phyloP scores from a whole-genome alignment of 306 rosid genomes.

The Castanea sativa region DNA sequence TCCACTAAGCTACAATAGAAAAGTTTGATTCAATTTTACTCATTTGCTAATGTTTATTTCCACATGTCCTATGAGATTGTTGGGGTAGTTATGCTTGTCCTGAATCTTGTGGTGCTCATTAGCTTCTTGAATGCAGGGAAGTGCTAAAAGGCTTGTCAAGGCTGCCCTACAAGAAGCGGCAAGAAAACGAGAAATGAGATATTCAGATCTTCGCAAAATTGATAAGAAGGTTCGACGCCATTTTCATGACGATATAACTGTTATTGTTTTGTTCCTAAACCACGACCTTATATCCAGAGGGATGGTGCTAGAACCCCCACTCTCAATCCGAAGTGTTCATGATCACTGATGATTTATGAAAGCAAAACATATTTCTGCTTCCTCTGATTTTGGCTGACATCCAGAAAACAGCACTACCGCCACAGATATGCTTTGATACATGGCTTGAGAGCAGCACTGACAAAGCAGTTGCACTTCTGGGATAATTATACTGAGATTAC shows the following conservation, averaged over 20 bases:
- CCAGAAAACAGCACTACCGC: neutral
- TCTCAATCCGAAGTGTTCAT: conserved; percentile 60
- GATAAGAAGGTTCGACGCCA: conserved; percentile 89
- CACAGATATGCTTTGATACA: conserved; percentile 1
- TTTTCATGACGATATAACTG: conserved; percentile 82
- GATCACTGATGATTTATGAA: conserved; percentile 41
- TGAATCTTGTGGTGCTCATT: neutral
- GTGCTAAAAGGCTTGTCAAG: conserved; percentile 82
- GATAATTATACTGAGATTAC: conserved; percentile 10
- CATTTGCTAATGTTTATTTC: neutral
- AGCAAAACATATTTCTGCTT: conserved; percentile 12
- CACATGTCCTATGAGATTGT: neutral
- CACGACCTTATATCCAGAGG: conserved; percentile 74
- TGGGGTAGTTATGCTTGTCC: neutral
- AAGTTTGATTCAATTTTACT: neutral
- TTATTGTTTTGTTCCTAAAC: conserved; percentile 86
- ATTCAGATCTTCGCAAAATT: conserved; percentile 69
- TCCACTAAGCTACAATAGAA: no score
- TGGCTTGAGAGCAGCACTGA: conserved; percentile 10
- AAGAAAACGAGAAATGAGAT: conserved; percentile 82
- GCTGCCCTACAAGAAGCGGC: conserved; percentile 94
- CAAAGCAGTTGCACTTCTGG: neutral
- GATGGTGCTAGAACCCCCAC: conserved; percentile 35
- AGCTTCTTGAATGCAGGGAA: conserved; percentile 59
- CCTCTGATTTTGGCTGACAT: conserved; percentile 3